These are phyloP conservation scores for Pyronema omphalodes DNA, from an alignment of 495 filamentous ascomycete species.

Conservation along the genomic window DNA sequence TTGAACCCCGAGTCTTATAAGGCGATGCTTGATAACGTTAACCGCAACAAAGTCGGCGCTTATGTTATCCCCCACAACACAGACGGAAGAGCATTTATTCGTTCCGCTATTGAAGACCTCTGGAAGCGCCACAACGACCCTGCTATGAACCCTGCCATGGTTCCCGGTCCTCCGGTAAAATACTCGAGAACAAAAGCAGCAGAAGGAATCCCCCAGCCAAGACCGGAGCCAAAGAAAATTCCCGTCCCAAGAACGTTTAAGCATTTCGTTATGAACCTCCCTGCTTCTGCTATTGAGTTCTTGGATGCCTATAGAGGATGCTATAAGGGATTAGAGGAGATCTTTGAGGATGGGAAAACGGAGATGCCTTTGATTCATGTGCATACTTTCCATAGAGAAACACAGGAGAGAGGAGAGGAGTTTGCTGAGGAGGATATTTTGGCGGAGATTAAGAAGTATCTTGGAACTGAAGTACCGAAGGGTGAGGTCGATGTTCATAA, in stretches of 20 bases:
- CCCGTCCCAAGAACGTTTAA: constrained; percentile 50
- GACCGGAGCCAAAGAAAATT: constrained; percentile 29
- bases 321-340: constrained; percentile 45
- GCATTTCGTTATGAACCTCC: constrained; percentile 96
- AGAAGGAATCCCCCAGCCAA: constrained; percentile 23
- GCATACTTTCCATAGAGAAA: constrained; percentile 30
- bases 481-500: constrained; percentile 47
- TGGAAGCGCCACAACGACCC: constrained; percentile 32
- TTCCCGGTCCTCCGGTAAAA: constrained; percentile 8
- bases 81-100: constrained; percentile 71
- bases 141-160: constrained; percentile 30
- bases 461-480: constrained; percentile 26
- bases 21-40: constrained; percentile 48
- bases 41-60: constrained; percentile 56
- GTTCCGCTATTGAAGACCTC: constrained; percentile 42
- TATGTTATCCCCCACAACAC: constrained; percentile 63
- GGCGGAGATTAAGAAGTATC: constrained; percentile 6
- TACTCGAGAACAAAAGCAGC: constrained; percentile 23
- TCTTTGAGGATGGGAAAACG: constrained; percentile 37
- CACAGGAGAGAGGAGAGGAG: constrained; percentile 2
- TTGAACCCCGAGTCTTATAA: constrained; percentile 77
- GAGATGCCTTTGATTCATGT: constrained; percentile 72
- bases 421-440: constrained; percentile 11
- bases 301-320: constrained; percentile 68
- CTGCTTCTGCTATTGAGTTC: constrained; percentile 71